Evolutionary conservation across 169 alveolate genomes (phyloP).

Genomic region (Plasmodium ovale): DNA sequence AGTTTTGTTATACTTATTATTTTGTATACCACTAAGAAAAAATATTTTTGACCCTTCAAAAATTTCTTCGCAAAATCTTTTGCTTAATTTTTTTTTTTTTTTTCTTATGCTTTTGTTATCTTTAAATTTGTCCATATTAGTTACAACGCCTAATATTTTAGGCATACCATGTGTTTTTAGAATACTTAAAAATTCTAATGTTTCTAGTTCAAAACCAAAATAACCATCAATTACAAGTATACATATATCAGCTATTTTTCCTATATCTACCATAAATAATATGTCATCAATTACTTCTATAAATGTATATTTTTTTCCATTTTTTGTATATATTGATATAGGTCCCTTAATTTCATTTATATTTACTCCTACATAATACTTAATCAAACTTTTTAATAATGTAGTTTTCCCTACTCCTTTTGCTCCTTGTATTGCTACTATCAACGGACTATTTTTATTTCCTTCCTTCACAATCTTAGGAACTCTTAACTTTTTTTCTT

Average conservation of each 20-base stretch:
- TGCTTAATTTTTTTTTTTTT: slow-evolving; percentile 95
- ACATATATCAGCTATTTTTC: slow-evolving; percentile 98
- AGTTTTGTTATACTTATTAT: slow-evolving; percentile 93
- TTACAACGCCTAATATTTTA: slow-evolving; percentile 95
- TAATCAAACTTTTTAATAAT: slow-evolving; percentile 96
- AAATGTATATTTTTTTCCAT: slow-evolving; percentile 95
- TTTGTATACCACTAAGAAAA: slow-evolving; percentile 95
- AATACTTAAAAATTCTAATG: slow-evolving; percentile 98
- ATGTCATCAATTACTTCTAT: slow-evolving; percentile 97
- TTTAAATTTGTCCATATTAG: slow-evolving; percentile 97
- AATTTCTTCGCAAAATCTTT: slow-evolving; percentile 97
- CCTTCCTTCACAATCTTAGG: slow-evolving; percentile 89
- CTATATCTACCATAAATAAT: slow-evolving; percentile 96
- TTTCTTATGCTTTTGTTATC: slow-evolving; percentile 93
- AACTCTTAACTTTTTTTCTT: slow-evolving; percentile 88
- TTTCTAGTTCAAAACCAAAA: slow-evolving; percentile 98
- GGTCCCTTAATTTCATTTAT: slow-evolving; percentile 92
- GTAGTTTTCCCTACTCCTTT: slow-evolving; percentile 97
- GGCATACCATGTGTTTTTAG: slow-evolving; percentile 95
- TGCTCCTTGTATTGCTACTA: slow-evolving; percentile 96
- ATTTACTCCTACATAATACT: slow-evolving; percentile 93
- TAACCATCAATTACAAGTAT: slow-evolving; percentile 96
- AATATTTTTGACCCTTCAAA: slow-evolving; percentile 98
- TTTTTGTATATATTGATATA: slow-evolving; percentile 95
- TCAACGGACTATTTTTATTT: slow-evolving; percentile 90